Conservation (phyloP, 1,284 basidiomycete species). For the Tausonia pullulans region DNA sequence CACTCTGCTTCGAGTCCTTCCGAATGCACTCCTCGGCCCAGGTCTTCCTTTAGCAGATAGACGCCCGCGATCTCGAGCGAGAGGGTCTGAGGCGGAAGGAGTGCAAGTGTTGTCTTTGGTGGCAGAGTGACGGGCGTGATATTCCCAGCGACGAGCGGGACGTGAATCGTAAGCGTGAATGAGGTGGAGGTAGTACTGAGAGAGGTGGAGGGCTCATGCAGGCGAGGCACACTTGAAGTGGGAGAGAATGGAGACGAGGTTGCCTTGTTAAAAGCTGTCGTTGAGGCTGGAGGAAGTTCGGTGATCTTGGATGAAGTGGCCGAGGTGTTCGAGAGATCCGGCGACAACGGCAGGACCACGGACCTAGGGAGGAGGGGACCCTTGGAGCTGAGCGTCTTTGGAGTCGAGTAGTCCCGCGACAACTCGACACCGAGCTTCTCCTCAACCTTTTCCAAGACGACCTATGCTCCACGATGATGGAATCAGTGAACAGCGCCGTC, state of each 20-base stretch:
- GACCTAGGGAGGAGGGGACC: conserved; percentile 14
- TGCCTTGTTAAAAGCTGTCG: neutral
- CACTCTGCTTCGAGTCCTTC: neutral
- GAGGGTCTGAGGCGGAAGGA: neutral
- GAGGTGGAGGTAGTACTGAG: neutral
- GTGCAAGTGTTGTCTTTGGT: neutral
- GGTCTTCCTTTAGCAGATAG: neutral
- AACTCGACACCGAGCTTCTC: conserved; percentile 8
- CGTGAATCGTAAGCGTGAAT: neutral
- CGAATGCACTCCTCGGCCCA: neutral
- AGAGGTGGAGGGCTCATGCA: neutral
- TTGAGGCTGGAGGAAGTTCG: neutral
- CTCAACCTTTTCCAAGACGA: conserved; percentile 10
- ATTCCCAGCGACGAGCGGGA: neutral
- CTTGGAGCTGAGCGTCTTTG: conserved; percentile 12
- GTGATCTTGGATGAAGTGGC: neutral
- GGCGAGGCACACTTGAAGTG: neutral
- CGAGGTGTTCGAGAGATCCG: neutral
- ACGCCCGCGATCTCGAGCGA: neutral
- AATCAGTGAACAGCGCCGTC: neutral
- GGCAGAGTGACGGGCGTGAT: neutral
- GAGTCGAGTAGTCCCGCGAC: conserved; percentile 11
- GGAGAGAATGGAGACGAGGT: neutral
- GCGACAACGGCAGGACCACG: conserved; percentile 5
- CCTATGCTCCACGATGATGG: neutral